Evolutionary conservation across 2,329 filamentous ascomycete genomes (phyloP).

Genomic region (Cryphonectria nitschkei): DNA sequence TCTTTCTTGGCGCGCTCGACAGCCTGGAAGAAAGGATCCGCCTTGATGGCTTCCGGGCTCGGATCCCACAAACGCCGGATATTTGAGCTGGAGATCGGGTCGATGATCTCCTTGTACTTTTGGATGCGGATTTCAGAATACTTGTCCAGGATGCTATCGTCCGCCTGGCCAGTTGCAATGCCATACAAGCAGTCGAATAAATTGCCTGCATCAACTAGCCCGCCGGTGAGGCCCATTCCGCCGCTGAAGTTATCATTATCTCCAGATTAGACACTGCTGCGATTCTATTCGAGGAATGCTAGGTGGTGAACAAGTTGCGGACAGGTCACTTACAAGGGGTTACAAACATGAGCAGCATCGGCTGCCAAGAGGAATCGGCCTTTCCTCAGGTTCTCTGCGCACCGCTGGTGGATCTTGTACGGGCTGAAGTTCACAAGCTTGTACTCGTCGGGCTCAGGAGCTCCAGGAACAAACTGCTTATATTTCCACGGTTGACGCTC

Average conservation of each 20-base stretch:
- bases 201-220: slow-evolving; percentile 51
- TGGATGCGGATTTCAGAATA: slow-evolving; percentile 45
- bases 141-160: slow-evolving; percentile 45
- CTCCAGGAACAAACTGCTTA: slow-evolving; percentile 52
- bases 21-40: slow-evolving; percentile 34
- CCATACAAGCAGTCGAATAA: slow-evolving; percentile 51
- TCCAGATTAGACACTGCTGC: background rate
- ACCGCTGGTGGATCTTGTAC: slow-evolving; percentile 55
- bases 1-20: slow-evolving; percentile 29
- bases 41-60: slow-evolving; percentile 30
- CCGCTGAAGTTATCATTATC: background rate
- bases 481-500: slow-evolving; percentile 49
- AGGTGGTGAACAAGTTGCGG: background rate
- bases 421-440: slow-evolving; percentile 51
- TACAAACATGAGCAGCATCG: slow-evolving; percentile 57
- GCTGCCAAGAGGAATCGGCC: slow-evolving; percentile 53
- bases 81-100: slow-evolving; percentile 30
- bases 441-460: slow-evolving; percentile 54
- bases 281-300: background rate
- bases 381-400: slow-evolving; percentile 50
- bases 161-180: slow-evolving; percentile 42
- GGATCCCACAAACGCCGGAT: slow-evolving; percentile 27
- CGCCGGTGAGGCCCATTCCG: slow-evolving; percentile 52
- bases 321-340: slow-evolving; percentile 47
- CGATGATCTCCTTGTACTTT: slow-evolving; percentile 36